Evolutionary conservation across 148 eudicot genomes (phyloP).

Genomic region (Arbutus unedo): DNA sequence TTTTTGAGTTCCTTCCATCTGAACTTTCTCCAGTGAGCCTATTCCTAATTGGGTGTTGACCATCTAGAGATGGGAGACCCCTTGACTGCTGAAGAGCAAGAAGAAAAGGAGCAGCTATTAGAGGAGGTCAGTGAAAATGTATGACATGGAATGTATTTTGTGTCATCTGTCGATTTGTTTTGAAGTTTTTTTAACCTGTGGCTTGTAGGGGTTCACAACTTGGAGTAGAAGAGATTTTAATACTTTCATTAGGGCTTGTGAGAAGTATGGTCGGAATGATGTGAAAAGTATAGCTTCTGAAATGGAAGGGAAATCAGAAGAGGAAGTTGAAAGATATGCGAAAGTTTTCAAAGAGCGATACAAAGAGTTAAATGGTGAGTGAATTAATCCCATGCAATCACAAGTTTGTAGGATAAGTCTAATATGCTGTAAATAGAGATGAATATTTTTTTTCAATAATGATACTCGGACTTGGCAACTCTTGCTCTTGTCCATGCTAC

Average conservation of each 20-base stretch:
- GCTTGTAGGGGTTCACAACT: slow-evolving; percentile 73
- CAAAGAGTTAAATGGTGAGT: slow-evolving; percentile 87
- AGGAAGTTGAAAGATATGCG: slow-evolving; percentile 96
- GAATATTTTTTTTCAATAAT: background rate
- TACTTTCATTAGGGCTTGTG: slow-evolving; percentile 93
- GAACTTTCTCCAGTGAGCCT: slow-evolving; percentile 1
- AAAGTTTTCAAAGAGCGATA: slow-evolving; percentile 91
- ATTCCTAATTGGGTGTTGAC: slow-evolving; percentile 22
- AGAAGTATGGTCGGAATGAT: slow-evolving; percentile 88
- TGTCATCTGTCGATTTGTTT: background rate
- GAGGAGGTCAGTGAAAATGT: slow-evolving; percentile 49
- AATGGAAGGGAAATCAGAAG: slow-evolving; percentile 94
- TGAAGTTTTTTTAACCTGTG: background rate
- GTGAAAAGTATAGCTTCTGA: slow-evolving; percentile 69
- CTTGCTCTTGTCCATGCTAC: background rate
- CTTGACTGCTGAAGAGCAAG: slow-evolving; percentile 95
- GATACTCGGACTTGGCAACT: background rate
- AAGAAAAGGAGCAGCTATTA: slow-evolving; percentile 79
- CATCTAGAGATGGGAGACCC: slow-evolving; percentile 75
- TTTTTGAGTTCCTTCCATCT: background rate
- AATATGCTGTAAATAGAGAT: background rate
- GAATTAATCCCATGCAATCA: background rate
- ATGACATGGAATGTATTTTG: background rate
- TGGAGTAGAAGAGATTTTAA: slow-evolving; percentile 96
- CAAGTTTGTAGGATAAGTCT: background rate